Evolutionary conservation across 192 early-diverging fungal genomes (phyloP).

Genomic region (Pilobolus umbonatus): DNA sequence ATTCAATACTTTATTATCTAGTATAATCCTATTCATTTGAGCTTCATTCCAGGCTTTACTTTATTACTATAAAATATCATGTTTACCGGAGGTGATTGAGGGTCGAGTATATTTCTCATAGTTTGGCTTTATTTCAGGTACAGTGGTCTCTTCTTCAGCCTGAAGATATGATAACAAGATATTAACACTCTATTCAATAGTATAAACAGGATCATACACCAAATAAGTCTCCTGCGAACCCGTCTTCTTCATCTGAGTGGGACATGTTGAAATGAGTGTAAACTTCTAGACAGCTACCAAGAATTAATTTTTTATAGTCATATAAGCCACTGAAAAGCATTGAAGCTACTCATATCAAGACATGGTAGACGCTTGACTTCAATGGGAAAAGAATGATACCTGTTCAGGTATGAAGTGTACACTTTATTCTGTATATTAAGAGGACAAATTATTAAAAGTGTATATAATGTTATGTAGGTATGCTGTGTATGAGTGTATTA

Average conservation of each 20-base stretch:
- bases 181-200: background rate
- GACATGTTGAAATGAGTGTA: too few species aligned
- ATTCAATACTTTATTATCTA: slow-evolving; percentile 32
- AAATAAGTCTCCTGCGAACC: slow-evolving; percentile 33
- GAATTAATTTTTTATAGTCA: too few species aligned
- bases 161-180: background rate
- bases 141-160: slow-evolving; percentile 20
- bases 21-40: background rate
- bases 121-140: slow-evolving; percentile 50
- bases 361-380: too few species aligned
- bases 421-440: too few species aligned
- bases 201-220: slow-evolving; percentile 10
- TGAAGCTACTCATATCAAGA: too few species aligned
- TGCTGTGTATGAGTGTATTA: too few species aligned
- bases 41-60: background rate
- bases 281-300: too few species aligned
- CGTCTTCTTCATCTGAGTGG: slow-evolving; percentile 27
- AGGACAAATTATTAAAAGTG: too few species aligned
- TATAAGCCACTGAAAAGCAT: too few species aligned
- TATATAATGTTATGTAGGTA: background rate
- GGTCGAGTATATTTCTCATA: slow-evolving; percentile 51
- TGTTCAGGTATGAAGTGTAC: too few species aligned
- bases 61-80: background rate
- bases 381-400: too few species aligned
- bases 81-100: slow-evolving; percentile 22